These are phyloP conservation scores for Boletellus sp. DNA, from an alignment of 768 basidiomycete genomes.

Conservation along the genomic window DNA sequence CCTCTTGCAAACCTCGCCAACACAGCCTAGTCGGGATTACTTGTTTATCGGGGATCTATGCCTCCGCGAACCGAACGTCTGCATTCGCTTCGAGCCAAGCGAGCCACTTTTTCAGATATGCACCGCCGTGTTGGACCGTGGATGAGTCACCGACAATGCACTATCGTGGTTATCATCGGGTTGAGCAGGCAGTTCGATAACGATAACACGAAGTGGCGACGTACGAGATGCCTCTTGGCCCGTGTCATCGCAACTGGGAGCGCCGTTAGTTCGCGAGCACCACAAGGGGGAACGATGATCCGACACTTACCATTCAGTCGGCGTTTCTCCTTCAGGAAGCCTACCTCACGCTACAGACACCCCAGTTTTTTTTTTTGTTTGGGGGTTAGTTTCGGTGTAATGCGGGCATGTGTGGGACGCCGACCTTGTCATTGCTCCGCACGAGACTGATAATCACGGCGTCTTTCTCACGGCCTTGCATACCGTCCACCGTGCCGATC, in stretches of 20 bases:
- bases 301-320: constrained; percentile 73
- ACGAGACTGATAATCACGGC: constrained; percentile 92
- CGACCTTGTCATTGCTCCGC: constrained; percentile 80
- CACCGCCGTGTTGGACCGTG: constrained; percentile 80
- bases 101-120: constrained; percentile 87
- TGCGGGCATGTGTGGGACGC: not conserved
- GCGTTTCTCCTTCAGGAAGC: constrained; percentile 90
- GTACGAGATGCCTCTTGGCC: constrained; percentile 80
- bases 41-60: constrained; percentile 18
- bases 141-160: constrained; percentile 93
- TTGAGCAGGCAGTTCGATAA: not conserved
- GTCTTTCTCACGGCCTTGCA: constrained; percentile 97
- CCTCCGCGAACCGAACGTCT: constrained; percentile 82
- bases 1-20: not conserved
- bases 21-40: not conserved
- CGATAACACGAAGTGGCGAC: constrained; percentile 25
- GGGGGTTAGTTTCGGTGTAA: not conserved
- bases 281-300: not conserved
- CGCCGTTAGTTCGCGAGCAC: not conserved
- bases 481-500: constrained; percentile 93
- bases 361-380: not conserved
- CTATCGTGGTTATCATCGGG: constrained; percentile 35
- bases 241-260: constrained; percentile 83
- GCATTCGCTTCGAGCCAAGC: constrained; percentile 86
- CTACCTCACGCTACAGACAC: constrained; percentile 74